Conservation (phyloP, 306 rosid species). For the Hippophae gyantsensis region DNA sequence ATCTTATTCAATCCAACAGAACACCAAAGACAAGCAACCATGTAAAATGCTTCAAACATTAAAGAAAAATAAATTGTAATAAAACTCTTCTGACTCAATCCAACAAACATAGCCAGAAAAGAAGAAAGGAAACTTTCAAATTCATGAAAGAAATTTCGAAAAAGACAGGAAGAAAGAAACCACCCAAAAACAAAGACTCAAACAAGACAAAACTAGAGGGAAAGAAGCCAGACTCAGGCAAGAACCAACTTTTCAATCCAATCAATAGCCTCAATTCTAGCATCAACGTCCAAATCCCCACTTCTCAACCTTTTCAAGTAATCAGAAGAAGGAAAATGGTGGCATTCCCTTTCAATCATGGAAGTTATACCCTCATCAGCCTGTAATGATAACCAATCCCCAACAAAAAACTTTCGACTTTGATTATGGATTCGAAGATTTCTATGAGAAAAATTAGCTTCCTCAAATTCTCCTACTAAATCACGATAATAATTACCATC, state of each 20-base stretch:
- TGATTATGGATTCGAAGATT: conserved; percentile 19
- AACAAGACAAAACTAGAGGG: neutral
- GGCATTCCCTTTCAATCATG: conserved; percentile 55
- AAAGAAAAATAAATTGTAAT: too few relatives aligned
- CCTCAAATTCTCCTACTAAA: too few relatives aligned
- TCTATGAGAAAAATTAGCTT: too few relatives aligned
- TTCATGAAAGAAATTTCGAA: too few relatives aligned
- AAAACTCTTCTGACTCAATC: too few relatives aligned
- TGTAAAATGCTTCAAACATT: too few relatives aligned
- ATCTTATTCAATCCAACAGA: too few relatives aligned
- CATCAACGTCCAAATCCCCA: conserved; percentile 62
- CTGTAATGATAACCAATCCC: conserved; percentile 47
- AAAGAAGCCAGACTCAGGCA: neutral
- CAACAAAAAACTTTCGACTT: conserved; percentile 18
- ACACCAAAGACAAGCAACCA: too few relatives aligned
- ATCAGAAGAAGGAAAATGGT: conserved; percentile 43
- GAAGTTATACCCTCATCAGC: conserved; percentile 58
- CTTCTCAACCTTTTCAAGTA: conserved; percentile 45
- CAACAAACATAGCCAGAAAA: too few relatives aligned
- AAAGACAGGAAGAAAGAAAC: too few relatives aligned
- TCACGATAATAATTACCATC: too few relatives aligned
- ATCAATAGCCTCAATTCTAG: conserved; percentile 65
- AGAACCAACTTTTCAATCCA: conserved; percentile 74
- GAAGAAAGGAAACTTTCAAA: too few relatives aligned
- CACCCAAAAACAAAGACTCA: neutral